Percentiles rank a stretch among this genome's conserved stretches.
Evolutionary conservation across 208 protist genomes (phyloP).

Genomic region (Trypanosoma melophagium): DNA sequence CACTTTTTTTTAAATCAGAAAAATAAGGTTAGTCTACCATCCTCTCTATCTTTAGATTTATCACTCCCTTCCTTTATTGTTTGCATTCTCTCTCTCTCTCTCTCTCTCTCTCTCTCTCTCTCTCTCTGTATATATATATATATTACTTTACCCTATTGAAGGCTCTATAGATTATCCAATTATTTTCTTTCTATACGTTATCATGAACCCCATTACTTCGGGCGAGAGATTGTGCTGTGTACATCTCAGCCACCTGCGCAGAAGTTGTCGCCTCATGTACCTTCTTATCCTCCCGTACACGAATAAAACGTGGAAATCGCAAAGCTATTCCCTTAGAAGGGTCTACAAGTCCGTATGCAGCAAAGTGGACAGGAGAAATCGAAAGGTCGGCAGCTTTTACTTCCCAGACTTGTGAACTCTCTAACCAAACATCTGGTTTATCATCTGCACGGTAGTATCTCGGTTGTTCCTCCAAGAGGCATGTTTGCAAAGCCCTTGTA

Average conservation of each 20-base stretch:
- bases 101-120: too few relatives aligned
- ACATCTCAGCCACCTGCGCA: constrained; percentile 93
- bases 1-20: too few relatives aligned
- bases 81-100: too few relatives aligned
- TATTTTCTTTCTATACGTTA: constrained; percentile 20
- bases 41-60: too few relatives aligned
- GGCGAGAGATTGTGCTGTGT: constrained; percentile 76
- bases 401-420: constrained; percentile 97
- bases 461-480: constrained; percentile 57
- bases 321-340: constrained; percentile 95
- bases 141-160: neutral
- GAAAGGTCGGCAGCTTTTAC: constrained; percentile 98
- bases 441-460: constrained; percentile 82
- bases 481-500: constrained; percentile 55
- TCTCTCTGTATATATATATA: neutral
- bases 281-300: constrained; percentile 98
- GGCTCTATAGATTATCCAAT: neutral
- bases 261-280: constrained; percentile 91
- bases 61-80: too few relatives aligned
- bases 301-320: constrained; percentile 98
- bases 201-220: constrained; percentile 29
- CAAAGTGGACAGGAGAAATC: constrained; percentile 96
- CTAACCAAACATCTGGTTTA: constrained; percentile 97
- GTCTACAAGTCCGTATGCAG: constrained; percentile 90
- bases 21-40: too few relatives aligned